A percentile compares a stretch with the other conserved stretches of the same genome.
phyloP scores from a whole-genome alignment of 805 yeast genomes.

The Tetrapisispora pingtungensis region DNA sequence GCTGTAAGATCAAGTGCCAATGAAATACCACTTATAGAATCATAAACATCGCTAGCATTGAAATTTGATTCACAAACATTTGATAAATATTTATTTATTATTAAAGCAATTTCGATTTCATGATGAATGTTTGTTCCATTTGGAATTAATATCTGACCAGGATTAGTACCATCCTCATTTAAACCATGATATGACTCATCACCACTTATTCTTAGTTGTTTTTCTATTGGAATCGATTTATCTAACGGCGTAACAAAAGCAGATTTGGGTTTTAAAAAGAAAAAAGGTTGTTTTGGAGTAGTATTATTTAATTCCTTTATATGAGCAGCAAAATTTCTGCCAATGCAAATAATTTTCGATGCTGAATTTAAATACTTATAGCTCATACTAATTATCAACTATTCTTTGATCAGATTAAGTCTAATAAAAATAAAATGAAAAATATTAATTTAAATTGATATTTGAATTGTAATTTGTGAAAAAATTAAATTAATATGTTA shows the following conservation, averaged over 20 bases:
- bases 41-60: constrained; percentile 56
- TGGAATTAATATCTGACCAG: constrained; percentile 79
- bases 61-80: constrained; percentile 50
- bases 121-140: constrained; percentile 74
- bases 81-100: constrained; percentile 54
- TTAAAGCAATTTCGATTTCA: constrained; percentile 84
- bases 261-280: constrained; percentile 83
- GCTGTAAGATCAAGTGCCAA: constrained; percentile 92
- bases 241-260: constrained; percentile 53
- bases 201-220: not conserved
- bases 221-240: constrained; percentile 5
- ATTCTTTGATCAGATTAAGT: too few species aligned
- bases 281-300: constrained; percentile 80
- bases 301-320: constrained; percentile 79
- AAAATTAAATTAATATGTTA: too few species aligned
- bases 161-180: constrained; percentile 26
- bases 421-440: too few species aligned
- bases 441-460: too few species aligned
- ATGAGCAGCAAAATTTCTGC: constrained; percentile 96
- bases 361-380: constrained; percentile 46
- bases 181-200: constrained; percentile 17
- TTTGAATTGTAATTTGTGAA: too few species aligned
- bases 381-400: not conserved
- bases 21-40: constrained; percentile 77
- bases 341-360: constrained; percentile 83